phyloP scores from a whole-genome alignment of 257 asterid species.

The Linderniella brevidens region DNA sequence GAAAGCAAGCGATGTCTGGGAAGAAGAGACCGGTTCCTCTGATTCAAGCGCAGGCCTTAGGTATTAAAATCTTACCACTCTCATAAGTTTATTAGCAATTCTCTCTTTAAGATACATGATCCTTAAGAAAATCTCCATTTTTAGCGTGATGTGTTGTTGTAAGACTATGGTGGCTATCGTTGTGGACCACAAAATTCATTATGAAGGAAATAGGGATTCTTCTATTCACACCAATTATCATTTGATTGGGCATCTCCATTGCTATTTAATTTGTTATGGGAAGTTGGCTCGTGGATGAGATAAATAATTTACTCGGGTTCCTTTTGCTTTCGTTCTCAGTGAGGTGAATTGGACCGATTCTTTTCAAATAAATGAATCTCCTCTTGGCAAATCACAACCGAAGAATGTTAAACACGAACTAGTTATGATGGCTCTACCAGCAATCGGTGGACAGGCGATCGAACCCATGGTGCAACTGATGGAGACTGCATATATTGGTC shows the following conservation, averaged over 20 bases:
- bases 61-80: too few species aligned
- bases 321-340: slow-evolving; percentile 20
- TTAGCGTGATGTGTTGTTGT: too few species aligned
- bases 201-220: neutral
- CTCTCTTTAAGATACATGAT: too few species aligned
- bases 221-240: neutral
- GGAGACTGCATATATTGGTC: slow-evolving; percentile 91
- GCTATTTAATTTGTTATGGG: neutral
- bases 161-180: too few species aligned
- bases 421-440: slow-evolving; percentile 61
- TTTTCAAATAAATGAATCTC: slow-evolving; percentile 17
- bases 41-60: slow-evolving; percentile 3
- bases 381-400: slow-evolving; percentile 12
- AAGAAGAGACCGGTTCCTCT: slow-evolving; percentile 6
- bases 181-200: slow-evolving; percentile 1
- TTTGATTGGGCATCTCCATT: neutral
- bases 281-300: slow-evolving; percentile 2
- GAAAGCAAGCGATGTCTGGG: slow-evolving; percentile 19
- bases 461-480: slow-evolving; percentile 66
- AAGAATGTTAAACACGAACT: slow-evolving; percentile 46
- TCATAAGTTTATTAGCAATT: too few species aligned
- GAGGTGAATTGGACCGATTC: slow-evolving; percentile 24
- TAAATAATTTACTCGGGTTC: neutral
- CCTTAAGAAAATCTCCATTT: too few species aligned
- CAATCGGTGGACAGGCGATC: slow-evolving; percentile 80